Evolutionary conservation across 139 green algal genomes (phyloP), one percentile per base, ranked within the genome.

Genomic region (Picochlorum sp.): DNA sequence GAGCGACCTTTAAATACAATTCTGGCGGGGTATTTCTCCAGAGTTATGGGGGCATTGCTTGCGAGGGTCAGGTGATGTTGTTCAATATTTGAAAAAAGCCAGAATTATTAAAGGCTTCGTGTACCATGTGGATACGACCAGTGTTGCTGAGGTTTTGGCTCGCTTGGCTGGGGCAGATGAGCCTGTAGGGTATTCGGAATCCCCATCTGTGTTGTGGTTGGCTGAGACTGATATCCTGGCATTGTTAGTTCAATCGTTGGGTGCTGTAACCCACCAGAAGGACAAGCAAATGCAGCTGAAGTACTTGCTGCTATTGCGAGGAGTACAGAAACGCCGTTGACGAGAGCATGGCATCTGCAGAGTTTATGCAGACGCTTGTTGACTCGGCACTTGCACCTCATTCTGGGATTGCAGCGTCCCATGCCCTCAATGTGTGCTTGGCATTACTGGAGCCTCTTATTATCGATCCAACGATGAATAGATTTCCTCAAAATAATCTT

Each of bases 21-120:
- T 61, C 79, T 89, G 2, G 87, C 91, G 4, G 92, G 92, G 21
- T 98, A 98, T 68, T 97, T 98, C 67, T 83, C 81, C 20, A 83
- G 91, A 1, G 86, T 98, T 4, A 71, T 95, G n/a, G 79, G 69
- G 18, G 81, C 80, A 60, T 77, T 96, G 60, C 72, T 96, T 44
- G 61, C 85, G 32, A 70, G 71, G 49, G 56, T 66, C 56, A 13
- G 77, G 78, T 37, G 83, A 88, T 62, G 74, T 86, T 65, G 79
- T 88, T 64, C 61, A 80, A 63, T 87, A 91, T 71, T 66, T 96
- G 49, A 70, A 57, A 20, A 9, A 64, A 74, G 59, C 71, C 45
- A 32, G 57, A 69, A 14, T 57, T 79, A 24, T 45, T 91, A 28
- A 37, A 63, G 18, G 45, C 37, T 62, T 87, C 11, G 54, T 89